Percentiles rank a stretch among this genome's conserved stretches.
Conservation (phyloP, 140 eudicot genomes). For the Flaveria floridana region DNA sequence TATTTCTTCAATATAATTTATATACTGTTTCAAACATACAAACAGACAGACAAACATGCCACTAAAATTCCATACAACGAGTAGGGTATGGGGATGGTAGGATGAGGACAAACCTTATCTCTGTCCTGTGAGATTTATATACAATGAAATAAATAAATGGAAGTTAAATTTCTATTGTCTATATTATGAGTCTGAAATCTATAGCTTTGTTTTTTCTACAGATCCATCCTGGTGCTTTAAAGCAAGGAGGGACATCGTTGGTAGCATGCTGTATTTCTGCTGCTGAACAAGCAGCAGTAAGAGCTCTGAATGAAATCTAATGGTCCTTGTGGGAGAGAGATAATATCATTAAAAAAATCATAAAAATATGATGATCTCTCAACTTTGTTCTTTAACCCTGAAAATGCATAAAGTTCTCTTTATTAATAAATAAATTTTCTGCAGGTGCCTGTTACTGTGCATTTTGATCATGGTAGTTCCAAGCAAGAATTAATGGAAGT, state of each 20-base stretch:
- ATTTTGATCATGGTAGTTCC: constrained; percentile 93
- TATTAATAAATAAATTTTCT: constrained; percentile 2
- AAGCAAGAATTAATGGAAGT: constrained; percentile 79
- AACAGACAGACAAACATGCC: too few relatives aligned
- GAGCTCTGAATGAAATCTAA: constrained; percentile 31
- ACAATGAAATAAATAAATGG: neutral
- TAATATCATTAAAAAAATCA: too few relatives aligned
- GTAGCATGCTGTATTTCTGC: constrained; percentile 90
- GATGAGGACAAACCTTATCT: too few relatives aligned
- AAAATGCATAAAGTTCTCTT: neutral
- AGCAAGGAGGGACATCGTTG: constrained; percentile 83
- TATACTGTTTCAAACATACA: neutral
- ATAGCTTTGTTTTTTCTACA: constrained; percentile 30
- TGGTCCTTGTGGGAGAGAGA: neutral
- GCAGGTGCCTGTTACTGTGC: constrained; percentile 93
- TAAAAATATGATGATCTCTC: neutral
- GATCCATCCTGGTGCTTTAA: constrained; percentile 96
- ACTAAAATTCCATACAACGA: too few relatives aligned
- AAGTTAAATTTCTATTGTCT: constrained; percentile 2
- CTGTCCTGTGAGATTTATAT: too few relatives aligned
- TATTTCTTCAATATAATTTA: neutral
- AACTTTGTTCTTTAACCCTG: neutral
- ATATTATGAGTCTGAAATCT: neutral
- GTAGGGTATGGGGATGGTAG: too few relatives aligned
- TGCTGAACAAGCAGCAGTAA: constrained; percentile 85